Evolutionary conservation across 768 basidiomycete genomes (phyloP), one percentile per base, ranked within the genome.

Genomic region (Mycena maculata): DNA sequence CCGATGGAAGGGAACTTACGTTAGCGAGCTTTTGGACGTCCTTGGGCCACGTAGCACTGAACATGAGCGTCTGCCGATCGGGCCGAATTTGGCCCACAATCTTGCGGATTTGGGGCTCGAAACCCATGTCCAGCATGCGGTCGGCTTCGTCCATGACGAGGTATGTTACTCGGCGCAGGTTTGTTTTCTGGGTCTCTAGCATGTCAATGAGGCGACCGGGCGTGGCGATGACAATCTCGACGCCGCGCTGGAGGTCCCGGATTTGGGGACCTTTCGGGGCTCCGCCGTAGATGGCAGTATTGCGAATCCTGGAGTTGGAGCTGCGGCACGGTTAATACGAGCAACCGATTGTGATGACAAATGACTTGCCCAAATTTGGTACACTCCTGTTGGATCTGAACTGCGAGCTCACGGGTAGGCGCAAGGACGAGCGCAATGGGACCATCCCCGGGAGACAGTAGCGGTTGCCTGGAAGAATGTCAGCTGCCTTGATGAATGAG

Each of bases 101-200:
- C 83, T 99, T 99, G 76, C 96, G 88, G 77, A 99, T 99, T 79
- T 99, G 98, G 58, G 98, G 98, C 82, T 99, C 98, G 83, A 99
- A 99, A 86, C 98, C 98, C 98, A 99, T 99, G 84, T 99, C 98
- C 70, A 99, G 87, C 98, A 99, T 99, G 76, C 98, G 94, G 84
- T 99, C 98, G 48, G 98, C 98, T 80, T 99, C 98, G 76, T 99
- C 98, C 90, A 99, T 94, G 76, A 99, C 98, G 42, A 99, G 87
- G 80, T 99, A 99, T 23, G 98, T 99, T 62, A 99, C 86, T 44
- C 98, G 91, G 63, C 93, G 93, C 58, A 99, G 87, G 80, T 99
- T 99, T 23, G 96, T 99, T 83, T 98, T 98, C 76, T 93, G 91
- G 1, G 88, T 89, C 83, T 99, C 98, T 28, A 99, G 88, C 98